These are phyloP conservation scores for Ogataea salicorniae DNA, from an alignment of 805 yeast genomes.

Conservation along the genomic window DNA sequence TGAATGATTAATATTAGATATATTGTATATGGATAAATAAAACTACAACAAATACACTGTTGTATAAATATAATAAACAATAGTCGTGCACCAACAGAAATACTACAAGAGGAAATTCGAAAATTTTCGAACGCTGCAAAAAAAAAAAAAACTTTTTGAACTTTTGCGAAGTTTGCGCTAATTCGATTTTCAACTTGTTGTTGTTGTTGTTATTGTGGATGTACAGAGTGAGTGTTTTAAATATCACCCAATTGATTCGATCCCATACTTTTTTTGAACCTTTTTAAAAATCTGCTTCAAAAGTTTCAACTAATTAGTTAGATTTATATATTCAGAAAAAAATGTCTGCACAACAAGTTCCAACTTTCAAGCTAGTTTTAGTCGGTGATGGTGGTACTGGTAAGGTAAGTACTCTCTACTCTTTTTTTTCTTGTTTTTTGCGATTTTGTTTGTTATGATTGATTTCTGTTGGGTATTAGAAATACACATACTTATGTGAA, in stretches of 20 bases:
- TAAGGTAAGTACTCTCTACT: slow-evolving; percentile 47
- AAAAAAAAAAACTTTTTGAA: no score
- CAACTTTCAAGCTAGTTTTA: slow-evolving; percentile 95
- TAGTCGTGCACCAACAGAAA: no score
- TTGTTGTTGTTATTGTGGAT: neutral
- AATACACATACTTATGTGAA: no score
- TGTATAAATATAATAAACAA: no score
- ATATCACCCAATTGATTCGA: neutral
- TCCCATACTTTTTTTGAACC: no score
- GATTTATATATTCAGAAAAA: slow-evolving; percentile 13
- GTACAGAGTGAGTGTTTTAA: neutral
- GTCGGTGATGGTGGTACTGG: slow-evolving; percentile 99
- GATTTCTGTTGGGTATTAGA: neutral
- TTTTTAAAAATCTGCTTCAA: no score
- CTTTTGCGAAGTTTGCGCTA: no score
- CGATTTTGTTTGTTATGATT: neutral
- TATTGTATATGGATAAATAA: neutral
- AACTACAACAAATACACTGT: no score
- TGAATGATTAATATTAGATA: neutral
- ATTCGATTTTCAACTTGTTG: neutral
- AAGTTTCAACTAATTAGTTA: no score
- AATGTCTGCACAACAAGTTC: slow-evolving; percentile 71
- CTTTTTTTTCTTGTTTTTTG: neutral
- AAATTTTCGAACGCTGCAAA: no score
- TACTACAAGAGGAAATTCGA: no score